Conservation (phyloP, 768 basidiomycete genomes). For the Russula dissimulans region DNA sequence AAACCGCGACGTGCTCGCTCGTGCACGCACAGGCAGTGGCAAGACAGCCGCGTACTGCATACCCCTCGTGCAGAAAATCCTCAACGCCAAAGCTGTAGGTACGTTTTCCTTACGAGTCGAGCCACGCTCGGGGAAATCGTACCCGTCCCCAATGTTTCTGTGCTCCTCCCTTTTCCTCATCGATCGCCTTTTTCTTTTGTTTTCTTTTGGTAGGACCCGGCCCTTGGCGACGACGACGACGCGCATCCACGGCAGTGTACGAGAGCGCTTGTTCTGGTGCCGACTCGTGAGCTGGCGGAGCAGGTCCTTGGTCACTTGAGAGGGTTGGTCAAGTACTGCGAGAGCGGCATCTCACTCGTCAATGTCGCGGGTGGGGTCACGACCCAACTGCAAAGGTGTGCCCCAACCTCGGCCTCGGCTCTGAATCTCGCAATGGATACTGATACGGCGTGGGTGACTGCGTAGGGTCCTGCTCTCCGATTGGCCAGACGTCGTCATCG, state of each 20-base stretch:
- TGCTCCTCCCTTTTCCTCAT: no score
- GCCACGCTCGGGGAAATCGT: background rate
- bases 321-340: constrained; percentile 65
- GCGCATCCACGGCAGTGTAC: constrained; percentile 39
- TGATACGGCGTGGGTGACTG: background rate
- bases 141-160: no score
- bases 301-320: constrained; percentile 72
- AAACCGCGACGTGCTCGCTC: constrained; percentile 82
- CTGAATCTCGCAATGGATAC: background rate
- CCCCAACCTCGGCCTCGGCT: background rate
- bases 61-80: constrained; percentile 81
- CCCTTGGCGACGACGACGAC: background rate
- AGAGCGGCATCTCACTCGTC: constrained; percentile 55
- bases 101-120: background rate
- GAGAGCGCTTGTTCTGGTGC: constrained; percentile 72
- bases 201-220: background rate
- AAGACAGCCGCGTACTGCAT: constrained; percentile 96
- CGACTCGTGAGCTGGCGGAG: constrained; percentile 87
- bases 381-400: constrained; percentile 65
- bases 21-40: constrained; percentile 91
- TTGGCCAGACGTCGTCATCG: constrained; percentile 69
- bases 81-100: constrained; percentile 53
- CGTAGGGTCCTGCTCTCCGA: constrained; percentile 49
- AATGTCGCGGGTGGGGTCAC: constrained; percentile 73
- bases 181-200: background rate